phyloP scores from a whole-genome alignment of 768 basidiomycete genomes.

The Tulasnella sp. region DNA sequence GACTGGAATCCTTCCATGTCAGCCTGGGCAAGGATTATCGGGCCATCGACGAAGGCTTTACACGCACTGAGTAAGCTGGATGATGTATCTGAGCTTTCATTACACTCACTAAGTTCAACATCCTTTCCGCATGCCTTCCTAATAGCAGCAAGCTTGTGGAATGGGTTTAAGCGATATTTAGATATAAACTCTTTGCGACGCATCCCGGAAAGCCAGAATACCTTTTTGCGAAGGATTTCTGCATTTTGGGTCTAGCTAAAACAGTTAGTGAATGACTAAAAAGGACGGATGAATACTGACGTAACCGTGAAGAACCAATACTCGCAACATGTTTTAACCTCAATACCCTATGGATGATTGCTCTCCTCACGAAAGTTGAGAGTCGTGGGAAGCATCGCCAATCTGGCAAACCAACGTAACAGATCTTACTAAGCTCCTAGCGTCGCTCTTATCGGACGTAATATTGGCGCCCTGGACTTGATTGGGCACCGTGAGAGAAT shows the following conservation, averaged over 20 bases:
- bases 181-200: not conserved
- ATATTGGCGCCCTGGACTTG: too few relatives aligned
- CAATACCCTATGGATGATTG: too few relatives aligned
- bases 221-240: constrained; percentile 55
- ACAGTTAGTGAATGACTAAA: constrained; percentile 3
- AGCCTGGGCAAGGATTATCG: constrained; percentile 1
- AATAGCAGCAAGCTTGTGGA: constrained; percentile 50
- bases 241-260: constrained; percentile 61
- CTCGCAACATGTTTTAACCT: too few relatives aligned
- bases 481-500: too few relatives aligned
- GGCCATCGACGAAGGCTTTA: constrained; percentile 6
- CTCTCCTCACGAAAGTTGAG: too few relatives aligned
- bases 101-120: constrained; percentile 45
- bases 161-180: not conserved
- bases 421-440: too few relatives aligned
- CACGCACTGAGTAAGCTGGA: not conserved
- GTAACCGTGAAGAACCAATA: too few relatives aligned
- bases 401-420: too few relatives aligned
- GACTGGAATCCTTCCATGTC: constrained; percentile 4
- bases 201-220: constrained; percentile 25
- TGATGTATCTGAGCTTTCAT: not conserved
- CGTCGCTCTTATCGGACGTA: too few relatives aligned
- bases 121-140: constrained; percentile 54
- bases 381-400: too few relatives aligned
- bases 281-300: too few relatives aligned